Evolutionary conservation across 2,329 filamentous ascomycete species (phyloP).

Genomic region (Fusarium sp.): DNA sequence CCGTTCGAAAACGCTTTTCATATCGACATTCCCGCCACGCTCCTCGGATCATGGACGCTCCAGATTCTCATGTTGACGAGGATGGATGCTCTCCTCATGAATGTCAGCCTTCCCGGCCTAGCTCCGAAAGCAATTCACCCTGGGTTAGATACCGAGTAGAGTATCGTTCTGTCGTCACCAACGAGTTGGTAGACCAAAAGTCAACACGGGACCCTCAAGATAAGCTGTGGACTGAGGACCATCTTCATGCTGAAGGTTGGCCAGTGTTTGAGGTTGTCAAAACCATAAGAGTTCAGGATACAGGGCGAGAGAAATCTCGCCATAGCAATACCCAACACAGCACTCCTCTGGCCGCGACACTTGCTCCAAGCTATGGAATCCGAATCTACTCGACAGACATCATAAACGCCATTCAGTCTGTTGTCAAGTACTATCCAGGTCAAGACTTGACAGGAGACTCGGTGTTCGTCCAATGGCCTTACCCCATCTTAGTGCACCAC

Average conservation of each 20-base stretch:
- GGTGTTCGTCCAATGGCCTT: slow-evolving; percentile 41
- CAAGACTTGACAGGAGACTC: slow-evolving; percentile 40
- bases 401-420: slow-evolving; percentile 44
- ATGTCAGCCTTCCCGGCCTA: not conserved
- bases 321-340: not conserved
- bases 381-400: slow-evolving; percentile 43
- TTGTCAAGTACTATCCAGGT: slow-evolving; percentile 49
- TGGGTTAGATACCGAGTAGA: slow-evolving; percentile 37
- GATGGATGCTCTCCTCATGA: not conserved
- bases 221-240: not conserved
- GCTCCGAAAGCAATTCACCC: not conserved
- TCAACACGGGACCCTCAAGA: not conserved
- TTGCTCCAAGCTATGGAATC: slow-evolving; percentile 30
- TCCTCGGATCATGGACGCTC: no score
- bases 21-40: no score
- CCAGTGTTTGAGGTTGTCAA: slow-evolving; percentile 25
- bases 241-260: not conserved
- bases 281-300: not conserved
- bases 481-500: slow-evolving; percentile 48
- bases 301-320: not conserved
- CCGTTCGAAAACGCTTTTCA: no score
- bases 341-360: not conserved
- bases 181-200: slow-evolving; percentile 18
- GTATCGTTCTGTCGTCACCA: slow-evolving; percentile 26
- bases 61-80: not conserved